Evolutionary conservation across 2,329 filamentous ascomycete species (phyloP).

Genomic region (Penicillium sp.): DNA sequence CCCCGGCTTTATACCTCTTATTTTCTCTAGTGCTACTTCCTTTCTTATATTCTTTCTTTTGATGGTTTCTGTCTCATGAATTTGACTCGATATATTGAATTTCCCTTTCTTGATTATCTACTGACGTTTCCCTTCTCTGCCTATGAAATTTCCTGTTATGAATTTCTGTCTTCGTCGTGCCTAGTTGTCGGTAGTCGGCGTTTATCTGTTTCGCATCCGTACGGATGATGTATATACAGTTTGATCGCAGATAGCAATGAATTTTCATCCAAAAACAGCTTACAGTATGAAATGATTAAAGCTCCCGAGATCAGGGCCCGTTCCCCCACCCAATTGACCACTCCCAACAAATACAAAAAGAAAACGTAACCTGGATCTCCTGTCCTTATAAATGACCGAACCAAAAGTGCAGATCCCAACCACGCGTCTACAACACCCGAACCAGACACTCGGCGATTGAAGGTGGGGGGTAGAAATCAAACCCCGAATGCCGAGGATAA

Average conservation of each 20-base stretch:
- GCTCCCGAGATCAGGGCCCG: too few relatives aligned
- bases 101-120: conserved; percentile 6
- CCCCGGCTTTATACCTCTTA: conserved; percentile 19
- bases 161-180: background rate
- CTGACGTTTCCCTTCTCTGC: conserved; percentile 8
- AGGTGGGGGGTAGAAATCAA: background rate
- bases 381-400: background rate
- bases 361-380: background rate
- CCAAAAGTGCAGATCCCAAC: background rate
- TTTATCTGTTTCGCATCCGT: conserved; percentile 10
- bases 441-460: background rate
- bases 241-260: conserved; percentile 12
- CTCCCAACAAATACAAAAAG: background rate
- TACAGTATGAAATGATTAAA: too few relatives aligned
- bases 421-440: background rate
- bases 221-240: conserved; percentile 19
- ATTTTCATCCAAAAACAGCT: background rate
- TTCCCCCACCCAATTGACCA: background rate
- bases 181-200: conserved; percentile 10
- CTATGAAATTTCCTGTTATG: conserved; percentile 8
- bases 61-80: background rate
- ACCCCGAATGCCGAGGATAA: background rate
- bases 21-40: background rate
- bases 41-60: conserved; percentile 7
- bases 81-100: conserved; percentile 1